Base-by-base conservation (phyloP, 768 basidiomycete genomes). In the Coprinopsis strossmayeri region DNA sequence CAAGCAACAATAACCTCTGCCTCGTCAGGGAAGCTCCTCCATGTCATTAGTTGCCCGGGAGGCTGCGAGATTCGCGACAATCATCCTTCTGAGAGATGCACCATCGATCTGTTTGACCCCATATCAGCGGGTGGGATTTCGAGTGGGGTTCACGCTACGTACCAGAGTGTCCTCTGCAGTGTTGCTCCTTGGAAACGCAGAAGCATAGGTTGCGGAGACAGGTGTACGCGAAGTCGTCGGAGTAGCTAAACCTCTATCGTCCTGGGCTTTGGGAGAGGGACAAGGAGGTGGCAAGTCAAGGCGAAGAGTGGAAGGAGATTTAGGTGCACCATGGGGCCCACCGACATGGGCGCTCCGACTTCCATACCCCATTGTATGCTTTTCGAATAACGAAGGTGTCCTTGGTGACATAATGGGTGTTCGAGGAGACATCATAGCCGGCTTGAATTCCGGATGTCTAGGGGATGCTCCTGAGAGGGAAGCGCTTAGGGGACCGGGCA, bases 41-140 rank as follows among this genome's bases (percentile, higher is more conserved):
- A 42, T 18, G 30, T 51, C 54, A 12, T 25, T 56, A 13, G 38
- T 45, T 26, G 18, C 38, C 30, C 53, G 53, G 38, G 49, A 42
- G 1, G 52, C 54, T 17, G 61, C 57, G 20, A 70, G 52, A 37
- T 63, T 70, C 20, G 62, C 66, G 34, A 68, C 63, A 24, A 71
- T 67, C 62, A 65, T 68, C 38, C 64, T 59, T 40, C 70, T 59
- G 30, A 71, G 58, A 24, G 58, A 53, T 3, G 60, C 57, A 15
- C 64, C 67, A 23, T 65, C 59, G 38, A 62, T 43, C 60, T 66
- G 34, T 9, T 48, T 25, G 50, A 38, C 39, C 32, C 42, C 9
- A 11, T 30, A 26, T 44, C 11, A 27, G 20, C 5, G 20, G n/a
- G 17, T 5, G 12, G 21, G 17, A 13, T 40, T 23, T 25, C 12